phyloP scores from a whole-genome alignment of 1,284 basidiomycete species.

The Microstroma glucosiphilum region DNA sequence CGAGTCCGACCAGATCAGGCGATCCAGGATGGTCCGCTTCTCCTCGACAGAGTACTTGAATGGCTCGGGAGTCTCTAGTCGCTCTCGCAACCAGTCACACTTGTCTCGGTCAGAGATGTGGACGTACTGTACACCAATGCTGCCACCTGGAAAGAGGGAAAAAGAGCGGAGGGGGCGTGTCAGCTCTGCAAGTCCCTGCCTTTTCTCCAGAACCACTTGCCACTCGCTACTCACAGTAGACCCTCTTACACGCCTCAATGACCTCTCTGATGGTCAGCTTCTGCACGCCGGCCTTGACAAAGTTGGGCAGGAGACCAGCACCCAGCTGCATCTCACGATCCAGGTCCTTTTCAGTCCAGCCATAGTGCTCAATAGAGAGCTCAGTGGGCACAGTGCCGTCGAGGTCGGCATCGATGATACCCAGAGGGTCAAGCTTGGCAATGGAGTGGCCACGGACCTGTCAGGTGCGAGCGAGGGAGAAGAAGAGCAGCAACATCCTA shows the following conservation, averaged over 20 bases:
- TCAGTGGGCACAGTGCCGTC: slow-evolving; percentile 40
- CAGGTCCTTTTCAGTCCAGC: slow-evolving; percentile 86
- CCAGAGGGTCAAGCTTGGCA: slow-evolving; percentile 89
- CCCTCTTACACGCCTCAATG: slow-evolving; percentile 82
- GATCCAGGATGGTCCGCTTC: slow-evolving; percentile 97
- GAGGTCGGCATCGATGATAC: slow-evolving; percentile 82
- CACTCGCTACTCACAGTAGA: slow-evolving; percentile 69
- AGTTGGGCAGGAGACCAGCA: slow-evolving; percentile 91
- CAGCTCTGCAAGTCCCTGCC: background rate
- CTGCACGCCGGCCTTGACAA: slow-evolving; percentile 71
- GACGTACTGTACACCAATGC: slow-evolving; percentile 92
- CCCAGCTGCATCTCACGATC: slow-evolving; percentile 91
- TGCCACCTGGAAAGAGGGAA: slow-evolving; percentile 63
- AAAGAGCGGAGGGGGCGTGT: background rate
- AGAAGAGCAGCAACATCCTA: background rate
- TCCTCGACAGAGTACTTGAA: slow-evolving; percentile 98
- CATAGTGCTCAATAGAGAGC: slow-evolving; percentile 59
- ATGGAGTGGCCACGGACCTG: slow-evolving; percentile 97
- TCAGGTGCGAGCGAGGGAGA: slow-evolving; percentile 63
- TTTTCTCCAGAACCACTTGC: background rate
- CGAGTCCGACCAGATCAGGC: slow-evolving; percentile 97
- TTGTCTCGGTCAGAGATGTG: slow-evolving; percentile 98
- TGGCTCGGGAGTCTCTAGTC: slow-evolving; percentile 91
- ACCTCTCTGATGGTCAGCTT: slow-evolving; percentile 88
- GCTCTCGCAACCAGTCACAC: slow-evolving; percentile 98